Evolutionary conservation across 768 basidiomycete species (phyloP).

Genomic region (Termitomyces sp.): DNA sequence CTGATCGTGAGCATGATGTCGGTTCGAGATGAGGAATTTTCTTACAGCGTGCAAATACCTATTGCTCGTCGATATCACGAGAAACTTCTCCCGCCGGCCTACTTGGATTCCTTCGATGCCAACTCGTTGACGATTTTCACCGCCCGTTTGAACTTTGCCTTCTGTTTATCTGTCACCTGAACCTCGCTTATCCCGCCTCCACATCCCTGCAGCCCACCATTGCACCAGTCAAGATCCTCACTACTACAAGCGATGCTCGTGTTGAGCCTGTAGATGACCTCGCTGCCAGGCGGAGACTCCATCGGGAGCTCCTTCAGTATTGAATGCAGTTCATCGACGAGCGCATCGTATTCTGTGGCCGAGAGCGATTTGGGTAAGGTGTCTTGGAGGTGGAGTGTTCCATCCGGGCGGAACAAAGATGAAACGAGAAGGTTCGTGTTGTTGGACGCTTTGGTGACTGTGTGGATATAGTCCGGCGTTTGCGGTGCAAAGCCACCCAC

Average conservation of each 20-base stretch:
- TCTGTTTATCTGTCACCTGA: conserved; percentile 56
- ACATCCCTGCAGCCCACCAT: conserved; percentile 61
- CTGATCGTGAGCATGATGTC: no score
- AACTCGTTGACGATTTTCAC: conserved; percentile 62
- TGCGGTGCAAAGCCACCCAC: conserved; percentile 73
- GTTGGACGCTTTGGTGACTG: conserved; percentile 38
- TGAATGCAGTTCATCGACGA: conserved; percentile 53
- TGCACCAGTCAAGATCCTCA: conserved; percentile 57
- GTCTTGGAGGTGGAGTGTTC: conserved; percentile 39
- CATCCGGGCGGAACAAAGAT: conserved; percentile 44
- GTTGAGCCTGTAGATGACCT: conserved; percentile 73
- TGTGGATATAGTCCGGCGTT: conserved; percentile 52
- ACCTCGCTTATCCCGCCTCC: conserved; percentile 45
- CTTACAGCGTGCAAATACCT: no score
- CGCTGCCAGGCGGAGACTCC: conserved; percentile 51
- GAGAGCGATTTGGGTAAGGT: conserved; percentile 39
- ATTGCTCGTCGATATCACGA: background rate
- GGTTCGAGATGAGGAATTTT: no score
- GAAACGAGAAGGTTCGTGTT: conserved; percentile 39
- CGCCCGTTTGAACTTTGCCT: conserved; percentile 64
- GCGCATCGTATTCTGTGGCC: conserved; percentile 26
- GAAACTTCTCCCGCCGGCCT: background rate
- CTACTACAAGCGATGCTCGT: conserved; percentile 61
- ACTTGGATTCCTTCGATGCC: conserved; percentile 26
- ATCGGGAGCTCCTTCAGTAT: conserved; percentile 61